A percentile compares a stretch with the other conserved stretches of the same genome.
Evolutionary conservation across 257 asterid genomes (phyloP).

Genomic region (Verbascum thapsus): DNA sequence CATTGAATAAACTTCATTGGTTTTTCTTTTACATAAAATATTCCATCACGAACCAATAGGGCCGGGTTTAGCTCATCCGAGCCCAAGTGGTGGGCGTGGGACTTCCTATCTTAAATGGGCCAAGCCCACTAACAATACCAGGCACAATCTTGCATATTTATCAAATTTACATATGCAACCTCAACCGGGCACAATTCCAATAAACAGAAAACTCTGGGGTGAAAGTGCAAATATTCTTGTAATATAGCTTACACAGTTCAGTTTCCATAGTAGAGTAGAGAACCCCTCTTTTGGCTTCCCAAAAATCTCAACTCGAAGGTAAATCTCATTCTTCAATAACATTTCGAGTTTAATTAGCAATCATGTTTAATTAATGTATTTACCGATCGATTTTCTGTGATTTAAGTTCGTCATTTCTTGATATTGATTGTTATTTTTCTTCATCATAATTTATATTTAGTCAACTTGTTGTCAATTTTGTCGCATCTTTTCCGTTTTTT

Average conservation of each 20-base stretch:
- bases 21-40: too few relatives aligned
- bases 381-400: neutral
- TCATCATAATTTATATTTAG: neutral
- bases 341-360: constrained; percentile 6
- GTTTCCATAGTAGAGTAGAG: too few relatives aligned
- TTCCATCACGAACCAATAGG: too few relatives aligned
- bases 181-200: neutral
- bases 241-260: too few relatives aligned
- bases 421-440: constrained; percentile 3
- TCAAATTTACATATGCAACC: neutral
- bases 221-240: neutral
- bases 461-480: constrained; percentile 32
- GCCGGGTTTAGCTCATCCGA: neutral
- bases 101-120: neutral
- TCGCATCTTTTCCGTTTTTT: neutral
- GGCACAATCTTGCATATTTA: neutral
- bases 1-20: too few relatives aligned
- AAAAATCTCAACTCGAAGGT: constrained; percentile 42
- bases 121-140: neutral
- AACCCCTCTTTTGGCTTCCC: constrained; percentile 21
- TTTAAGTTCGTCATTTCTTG: constrained; percentile 3
- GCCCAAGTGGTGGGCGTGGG: neutral
- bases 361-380: neutral
- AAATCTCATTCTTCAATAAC: constrained; percentile 4
- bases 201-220: too few relatives aligned